A percentile compares a stretch with the other conserved stretches of the same genome.
phyloP scores from a whole-genome alignment of 2,329 filamentous ascomycete species.

The Rhynchosporium graminicola region DNA sequence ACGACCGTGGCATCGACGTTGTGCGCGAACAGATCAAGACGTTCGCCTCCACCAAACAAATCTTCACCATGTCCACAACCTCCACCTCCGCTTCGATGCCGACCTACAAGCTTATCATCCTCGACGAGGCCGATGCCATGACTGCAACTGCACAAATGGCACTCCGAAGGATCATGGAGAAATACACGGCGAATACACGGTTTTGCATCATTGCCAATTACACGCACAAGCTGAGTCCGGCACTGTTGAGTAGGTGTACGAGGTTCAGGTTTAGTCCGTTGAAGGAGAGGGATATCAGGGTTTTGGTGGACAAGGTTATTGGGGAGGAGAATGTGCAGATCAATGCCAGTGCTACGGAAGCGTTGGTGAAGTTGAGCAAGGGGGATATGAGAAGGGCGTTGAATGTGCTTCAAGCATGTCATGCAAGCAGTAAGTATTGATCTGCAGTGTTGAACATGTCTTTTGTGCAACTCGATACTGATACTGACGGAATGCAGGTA shows the following conservation, averaged over 20 bases:
- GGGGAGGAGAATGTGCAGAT: conserved; percentile 86
- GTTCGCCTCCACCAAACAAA: conserved; percentile 96
- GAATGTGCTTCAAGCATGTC: conserved; percentile 95
- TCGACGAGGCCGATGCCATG: conserved; percentile 99
- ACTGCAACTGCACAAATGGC: conserved; percentile 99
- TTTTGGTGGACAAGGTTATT: conserved; percentile 85
- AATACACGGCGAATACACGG: conserved; percentile 95
- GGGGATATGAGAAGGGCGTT: conserved; percentile 94
- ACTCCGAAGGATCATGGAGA: conserved; percentile 94
- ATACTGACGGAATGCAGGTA: conserved; percentile 51
- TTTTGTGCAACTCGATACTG: not conserved
- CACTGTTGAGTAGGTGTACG: conserved; percentile 89
- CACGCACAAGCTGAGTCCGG: conserved; percentile 94
- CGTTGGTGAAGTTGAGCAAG: conserved; percentile 83
- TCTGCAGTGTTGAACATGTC: not conserved
- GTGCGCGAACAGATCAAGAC: conserved; percentile 99
- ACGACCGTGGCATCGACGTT: conserved; percentile 96
- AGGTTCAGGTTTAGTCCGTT: conserved; percentile 93
- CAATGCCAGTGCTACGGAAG: conserved; percentile 74
- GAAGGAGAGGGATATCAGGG: conserved; percentile 82
- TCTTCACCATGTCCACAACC: conserved; percentile 70
- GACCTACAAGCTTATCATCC: conserved; percentile 90
- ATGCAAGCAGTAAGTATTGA: conserved; percentile 76
- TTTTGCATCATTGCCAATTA: conserved; percentile 99
- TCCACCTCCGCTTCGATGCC: conserved; percentile 58